A percentile compares a stretch with the other conserved stretches of the same genome.
These are phyloP conservation scores for Nicotiana benthamiana DNA, from an alignment of 257 asterid species.

Conservation along the genomic window DNA sequence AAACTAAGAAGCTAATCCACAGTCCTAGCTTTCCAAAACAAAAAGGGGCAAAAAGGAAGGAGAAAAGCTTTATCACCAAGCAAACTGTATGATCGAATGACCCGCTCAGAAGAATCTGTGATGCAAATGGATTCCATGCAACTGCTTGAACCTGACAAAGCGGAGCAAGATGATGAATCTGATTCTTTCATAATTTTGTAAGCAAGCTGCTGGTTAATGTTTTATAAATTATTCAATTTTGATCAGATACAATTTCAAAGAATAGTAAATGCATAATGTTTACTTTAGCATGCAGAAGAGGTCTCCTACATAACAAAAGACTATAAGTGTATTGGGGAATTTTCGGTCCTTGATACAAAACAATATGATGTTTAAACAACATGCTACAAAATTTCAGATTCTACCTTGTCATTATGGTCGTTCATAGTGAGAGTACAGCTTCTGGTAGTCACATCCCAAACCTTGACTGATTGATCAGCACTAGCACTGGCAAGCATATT, in stretches of 20 bases:
- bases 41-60: background rate
- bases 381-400: background rate
- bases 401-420: conserved; percentile 82
- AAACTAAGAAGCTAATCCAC: background rate
- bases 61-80: conserved; percentile 34
- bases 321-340: background rate
- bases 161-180: background rate
- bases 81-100: conserved; percentile 74
- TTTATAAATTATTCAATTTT: background rate
- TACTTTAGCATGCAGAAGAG: background rate
- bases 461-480: conserved; percentile 80
- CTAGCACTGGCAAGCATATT: conserved; percentile 89
- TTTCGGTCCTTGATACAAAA: background rate
- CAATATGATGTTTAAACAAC: background rate
- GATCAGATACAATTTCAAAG: background rate
- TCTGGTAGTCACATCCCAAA: conserved; percentile 82
- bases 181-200: background rate
- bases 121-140: conserved; percentile 71
- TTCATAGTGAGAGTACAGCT: conserved; percentile 66
- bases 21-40: background rate
- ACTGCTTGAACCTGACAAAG: conserved; percentile 78
- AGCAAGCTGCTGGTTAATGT: background rate
- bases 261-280: background rate
- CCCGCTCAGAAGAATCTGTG: conserved; percentile 86
- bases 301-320: background rate